phyloP scores from a whole-genome alignment of 2,329 filamentous ascomycete genomes.

The Trichoderma citrinoviride region DNA sequence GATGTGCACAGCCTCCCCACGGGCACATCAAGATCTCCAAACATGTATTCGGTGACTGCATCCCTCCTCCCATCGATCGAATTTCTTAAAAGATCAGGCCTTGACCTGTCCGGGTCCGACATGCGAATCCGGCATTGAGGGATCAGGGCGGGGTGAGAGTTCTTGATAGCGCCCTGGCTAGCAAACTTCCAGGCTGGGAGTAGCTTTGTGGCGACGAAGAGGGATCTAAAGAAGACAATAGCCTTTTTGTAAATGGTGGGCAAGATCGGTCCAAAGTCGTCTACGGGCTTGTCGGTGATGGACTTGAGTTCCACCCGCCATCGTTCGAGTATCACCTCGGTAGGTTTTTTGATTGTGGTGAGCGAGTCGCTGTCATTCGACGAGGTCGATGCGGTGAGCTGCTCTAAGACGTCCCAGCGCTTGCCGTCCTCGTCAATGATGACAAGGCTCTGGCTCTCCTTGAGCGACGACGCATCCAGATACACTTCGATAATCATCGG shows the following conservation, averaged over 20 bases:
- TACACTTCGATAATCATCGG: slow-evolving; percentile 89
- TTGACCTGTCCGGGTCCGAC: slow-evolving; percentile 53
- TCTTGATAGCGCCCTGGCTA: slow-evolving; percentile 69
- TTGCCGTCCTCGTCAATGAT: slow-evolving; percentile 86
- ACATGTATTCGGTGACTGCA: slow-evolving; percentile 68
- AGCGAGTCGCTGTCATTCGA: slow-evolving; percentile 48
- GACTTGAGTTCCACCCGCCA: slow-evolving; percentile 81
- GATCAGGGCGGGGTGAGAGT: slow-evolving; percentile 63
- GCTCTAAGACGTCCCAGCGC: slow-evolving; percentile 86
- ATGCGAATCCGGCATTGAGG: slow-evolving; percentile 77
- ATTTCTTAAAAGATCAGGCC: slow-evolving; percentile 61
- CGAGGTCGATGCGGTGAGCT: slow-evolving; percentile 63
- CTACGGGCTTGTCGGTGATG: slow-evolving; percentile 46
- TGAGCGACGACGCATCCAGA: slow-evolving; percentile 74
- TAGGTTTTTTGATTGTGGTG: slow-evolving; percentile 46
- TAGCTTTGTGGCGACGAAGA: slow-evolving; percentile 79
- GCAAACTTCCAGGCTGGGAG: slow-evolving; percentile 83
- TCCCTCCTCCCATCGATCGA: slow-evolving; percentile 40
- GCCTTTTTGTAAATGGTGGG: slow-evolving; percentile 96
- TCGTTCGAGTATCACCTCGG: slow-evolving; percentile 82
- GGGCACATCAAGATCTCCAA: slow-evolving; percentile 82
- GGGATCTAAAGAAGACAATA: slow-evolving; percentile 87
- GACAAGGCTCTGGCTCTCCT: slow-evolving; percentile 81
- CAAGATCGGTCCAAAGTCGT: slow-evolving; percentile 62
- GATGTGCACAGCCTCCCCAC: slow-evolving; percentile 79